phyloP scores from a whole-genome alignment of 2,329 filamentous ascomycete species.

The Leptographium wingfieldii region DNA sequence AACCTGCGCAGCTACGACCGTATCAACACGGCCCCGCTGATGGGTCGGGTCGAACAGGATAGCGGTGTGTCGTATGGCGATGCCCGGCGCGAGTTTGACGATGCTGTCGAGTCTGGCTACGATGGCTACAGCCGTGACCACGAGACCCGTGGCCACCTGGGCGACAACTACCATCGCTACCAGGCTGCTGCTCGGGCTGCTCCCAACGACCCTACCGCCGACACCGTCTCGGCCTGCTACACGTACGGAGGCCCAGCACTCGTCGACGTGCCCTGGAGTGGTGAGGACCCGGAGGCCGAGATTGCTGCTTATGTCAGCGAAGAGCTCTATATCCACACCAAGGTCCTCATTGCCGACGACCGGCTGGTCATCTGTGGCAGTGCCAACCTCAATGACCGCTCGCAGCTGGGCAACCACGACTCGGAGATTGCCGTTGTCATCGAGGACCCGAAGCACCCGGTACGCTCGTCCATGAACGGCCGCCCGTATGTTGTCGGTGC shows the following conservation, averaged over 20 bases:
- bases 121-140: slow-evolving; percentile 19
- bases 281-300: slow-evolving; percentile 32
- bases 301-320: slow-evolving; percentile 50
- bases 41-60: slow-evolving; percentile 46
- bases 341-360: slow-evolving; percentile 72
- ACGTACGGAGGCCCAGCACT: slow-evolving; percentile 69
- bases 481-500: slow-evolving; percentile 54
- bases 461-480: slow-evolving; percentile 65
- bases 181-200: slow-evolving; percentile 50
- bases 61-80: slow-evolving; percentile 57
- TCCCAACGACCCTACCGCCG: slow-evolving; percentile 39
- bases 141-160: slow-evolving; percentile 17
- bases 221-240: slow-evolving; percentile 68
- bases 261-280: slow-evolving; percentile 19
- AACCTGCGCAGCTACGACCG: slow-evolving; percentile 77
- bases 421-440: slow-evolving; percentile 82
- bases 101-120: slow-evolving; percentile 36
- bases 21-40: slow-evolving; percentile 56
- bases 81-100: slow-evolving; percentile 51
- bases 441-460: slow-evolving; percentile 53
- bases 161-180: slow-evolving; percentile 52
- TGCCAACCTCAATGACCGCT: slow-evolving; percentile 46
- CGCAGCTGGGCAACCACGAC: slow-evolving; percentile 74
- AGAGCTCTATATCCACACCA: slow-evolving; percentile 51
- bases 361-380: slow-evolving; percentile 68